Evolutionary conservation across 352 stramenopile species (phyloP).

Genomic region (Globisporangium cederbergense): DNA sequence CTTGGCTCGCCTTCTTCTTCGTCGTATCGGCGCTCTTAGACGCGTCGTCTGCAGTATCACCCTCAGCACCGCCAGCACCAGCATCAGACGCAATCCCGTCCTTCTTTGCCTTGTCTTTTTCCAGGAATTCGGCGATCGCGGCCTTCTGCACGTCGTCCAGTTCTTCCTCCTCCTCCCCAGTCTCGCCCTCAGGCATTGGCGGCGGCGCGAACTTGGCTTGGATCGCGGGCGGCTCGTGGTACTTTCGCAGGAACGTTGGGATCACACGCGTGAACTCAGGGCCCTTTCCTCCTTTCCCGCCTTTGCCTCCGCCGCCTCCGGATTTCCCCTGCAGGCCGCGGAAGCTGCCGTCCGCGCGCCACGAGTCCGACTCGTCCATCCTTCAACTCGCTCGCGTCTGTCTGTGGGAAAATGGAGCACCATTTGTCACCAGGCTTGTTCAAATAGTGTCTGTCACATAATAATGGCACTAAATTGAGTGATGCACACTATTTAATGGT

Average conservation of each 20-base stretch:
- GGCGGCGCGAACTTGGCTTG: conserved; percentile 65
- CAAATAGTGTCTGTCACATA: background rate
- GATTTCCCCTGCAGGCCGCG: conserved; percentile 32
- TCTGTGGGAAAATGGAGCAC: too few species aligned
- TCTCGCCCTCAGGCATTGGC: conserved; percentile 30
- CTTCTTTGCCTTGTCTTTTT: conserved; percentile 44
- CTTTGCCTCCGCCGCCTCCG: conserved; percentile 31
- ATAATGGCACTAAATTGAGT: background rate
- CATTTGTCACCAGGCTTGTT: background rate
- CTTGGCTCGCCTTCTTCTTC: conserved; percentile 36
- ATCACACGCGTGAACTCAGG: conserved; percentile 82
- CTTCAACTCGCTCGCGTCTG: background rate
- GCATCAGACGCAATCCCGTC: conserved; percentile 21
- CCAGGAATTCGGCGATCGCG: conserved; percentile 69
- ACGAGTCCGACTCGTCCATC: conserved; percentile 74
- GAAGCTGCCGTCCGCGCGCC: conserved; percentile 71
- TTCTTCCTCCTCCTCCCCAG: conserved; percentile 54
- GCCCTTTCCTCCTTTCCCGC: conserved; percentile 27
- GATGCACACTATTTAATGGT: background rate
- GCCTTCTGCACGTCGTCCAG: conserved; percentile 81
- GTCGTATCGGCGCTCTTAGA: background rate
- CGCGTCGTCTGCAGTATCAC: conserved; percentile 15
- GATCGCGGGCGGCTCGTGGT: conserved; percentile 55
- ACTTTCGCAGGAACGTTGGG: conserved; percentile 82
- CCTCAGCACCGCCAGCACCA: conserved; percentile 19